These are phyloP conservation scores for Lipomyces yamadae DNA, from an alignment of 805 yeast genomes.

Conservation along the genomic window DNA sequence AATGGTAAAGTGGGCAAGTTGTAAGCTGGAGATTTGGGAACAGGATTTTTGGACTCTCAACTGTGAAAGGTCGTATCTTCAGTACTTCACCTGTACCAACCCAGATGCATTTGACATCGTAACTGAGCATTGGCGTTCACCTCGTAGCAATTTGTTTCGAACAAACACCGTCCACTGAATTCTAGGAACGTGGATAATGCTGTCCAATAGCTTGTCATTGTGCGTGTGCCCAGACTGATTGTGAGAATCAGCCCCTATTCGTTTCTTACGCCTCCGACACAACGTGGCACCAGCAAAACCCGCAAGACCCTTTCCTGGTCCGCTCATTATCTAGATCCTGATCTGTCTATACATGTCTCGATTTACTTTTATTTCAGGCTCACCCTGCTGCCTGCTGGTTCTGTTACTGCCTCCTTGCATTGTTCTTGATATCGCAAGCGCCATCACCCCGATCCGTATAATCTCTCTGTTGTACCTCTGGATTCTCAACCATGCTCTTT, in stretches of 20 bases:
- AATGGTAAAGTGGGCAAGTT: too few relatives aligned
- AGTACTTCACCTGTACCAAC: too few relatives aligned
- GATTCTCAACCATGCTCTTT: conserved; percentile 1
- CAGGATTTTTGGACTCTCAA: too few relatives aligned
- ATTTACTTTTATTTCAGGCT: neutral
- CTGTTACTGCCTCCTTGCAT: neutral
- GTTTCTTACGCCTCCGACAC: neutral
- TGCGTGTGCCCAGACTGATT: neutral
- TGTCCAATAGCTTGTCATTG: neutral
- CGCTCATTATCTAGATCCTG: neutral
- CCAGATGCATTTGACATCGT: too few relatives aligned
- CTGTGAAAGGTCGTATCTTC: too few relatives aligned
- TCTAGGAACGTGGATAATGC: too few relatives aligned
- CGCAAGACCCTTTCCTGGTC: neutral
- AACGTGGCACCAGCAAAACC: neutral
- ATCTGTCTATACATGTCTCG: neutral
- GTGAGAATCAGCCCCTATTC: neutral
- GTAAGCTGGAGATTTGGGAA: too few relatives aligned
- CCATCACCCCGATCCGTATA: neutral
- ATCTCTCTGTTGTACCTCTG: neutral
- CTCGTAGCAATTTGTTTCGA: too few relatives aligned
- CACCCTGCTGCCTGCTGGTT: neutral
- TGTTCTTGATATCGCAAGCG: neutral
- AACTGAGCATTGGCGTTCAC: too few relatives aligned
- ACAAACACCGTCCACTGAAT: too few relatives aligned